Evolutionary conservation across 371 early-diverging fungal genomes (phyloP).

Genomic region (Mucor lusitanicus): DNA sequence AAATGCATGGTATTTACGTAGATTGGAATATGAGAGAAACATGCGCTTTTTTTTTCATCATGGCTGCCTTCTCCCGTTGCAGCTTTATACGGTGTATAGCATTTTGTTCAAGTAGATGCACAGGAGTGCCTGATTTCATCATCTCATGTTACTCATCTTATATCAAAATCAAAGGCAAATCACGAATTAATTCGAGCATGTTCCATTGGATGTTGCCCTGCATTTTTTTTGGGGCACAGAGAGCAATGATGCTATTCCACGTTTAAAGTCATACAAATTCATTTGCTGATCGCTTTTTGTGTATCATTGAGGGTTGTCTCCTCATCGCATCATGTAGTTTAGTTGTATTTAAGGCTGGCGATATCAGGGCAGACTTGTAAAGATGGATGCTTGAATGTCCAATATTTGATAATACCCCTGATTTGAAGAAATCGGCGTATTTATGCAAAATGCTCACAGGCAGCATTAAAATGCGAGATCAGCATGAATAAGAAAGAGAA

Average conservation of each 20-base stretch:
- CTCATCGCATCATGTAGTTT: too few relatives aligned
- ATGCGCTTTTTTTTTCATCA: neutral
- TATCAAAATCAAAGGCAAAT: neutral
- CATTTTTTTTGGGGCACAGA: neutral
- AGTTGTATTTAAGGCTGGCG: too few relatives aligned
- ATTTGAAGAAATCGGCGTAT: neutral
- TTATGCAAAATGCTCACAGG: neutral
- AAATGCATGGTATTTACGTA: neutral
- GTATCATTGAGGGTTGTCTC: neutral
- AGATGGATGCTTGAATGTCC: neutral
- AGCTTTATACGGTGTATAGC: neutral
- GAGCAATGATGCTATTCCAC: neutral
- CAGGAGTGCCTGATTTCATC: neutral
- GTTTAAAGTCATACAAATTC: neutral
- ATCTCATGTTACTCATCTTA: neutral
- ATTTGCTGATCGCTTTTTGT: conserved; percentile 4
- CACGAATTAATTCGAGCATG: neutral
- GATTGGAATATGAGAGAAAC: neutral
- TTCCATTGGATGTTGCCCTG: neutral
- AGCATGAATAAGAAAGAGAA: neutral
- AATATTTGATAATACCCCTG: too few relatives aligned
- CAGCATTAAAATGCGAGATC: neutral
- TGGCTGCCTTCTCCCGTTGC: neutral
- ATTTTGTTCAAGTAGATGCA: neutral
- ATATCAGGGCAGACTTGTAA: neutral